A percentile compares a stretch with the other conserved stretches of the same genome.
These are phyloP conservation scores for Talaromyces trachyspermus DNA, from an alignment of 495 filamentous ascomycete species.

Conservation along the genomic window DNA sequence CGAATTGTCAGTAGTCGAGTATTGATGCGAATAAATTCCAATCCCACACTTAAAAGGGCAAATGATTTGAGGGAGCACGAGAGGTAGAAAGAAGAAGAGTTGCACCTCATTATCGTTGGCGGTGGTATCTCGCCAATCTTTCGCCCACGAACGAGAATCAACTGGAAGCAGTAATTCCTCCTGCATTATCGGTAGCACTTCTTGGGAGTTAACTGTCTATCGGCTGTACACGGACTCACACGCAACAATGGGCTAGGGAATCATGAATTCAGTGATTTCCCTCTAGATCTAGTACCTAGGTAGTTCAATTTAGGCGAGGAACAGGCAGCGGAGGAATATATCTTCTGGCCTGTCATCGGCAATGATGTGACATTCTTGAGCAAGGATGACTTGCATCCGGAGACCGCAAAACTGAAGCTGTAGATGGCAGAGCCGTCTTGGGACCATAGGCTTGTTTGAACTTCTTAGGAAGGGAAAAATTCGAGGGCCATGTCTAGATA, in stretches of 20 bases:
- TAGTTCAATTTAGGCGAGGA: conserved; percentile 40
- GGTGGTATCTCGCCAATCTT: conserved; percentile 26
- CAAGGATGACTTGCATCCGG: conserved; percentile 52
- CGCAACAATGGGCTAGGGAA: conserved; percentile 57
- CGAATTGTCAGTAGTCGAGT: too few species aligned
- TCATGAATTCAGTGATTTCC: conserved; percentile 66
- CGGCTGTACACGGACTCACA: conserved; percentile 64
- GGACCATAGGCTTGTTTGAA: conserved; percentile 54
- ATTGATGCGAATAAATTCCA: too few species aligned
- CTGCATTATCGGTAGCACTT: conserved; percentile 34
- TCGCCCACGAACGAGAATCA: conserved; percentile 33
- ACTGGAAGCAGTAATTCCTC: conserved; percentile 42
- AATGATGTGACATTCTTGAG: conserved; percentile 53
- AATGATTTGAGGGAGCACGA: too few species aligned
- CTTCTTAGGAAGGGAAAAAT: conserved; percentile 50
- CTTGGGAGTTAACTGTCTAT: conserved; percentile 49
- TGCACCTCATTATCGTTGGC: conserved; percentile 37
- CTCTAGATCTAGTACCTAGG: too few species aligned
- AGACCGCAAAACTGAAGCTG: conserved; percentile 56
- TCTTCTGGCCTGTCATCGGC: conserved; percentile 58
- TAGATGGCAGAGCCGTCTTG: conserved; percentile 60
- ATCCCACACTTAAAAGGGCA: too few species aligned
- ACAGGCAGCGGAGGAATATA: too few species aligned
- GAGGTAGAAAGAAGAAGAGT: too few species aligned
- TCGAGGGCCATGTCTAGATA: too few species aligned